Percentiles rank a stretch among this genome's conserved stretches.
Conservation (phyloP, 2,329 filamentous ascomycete species). For the Macrophomina phaseolina region DNA sequence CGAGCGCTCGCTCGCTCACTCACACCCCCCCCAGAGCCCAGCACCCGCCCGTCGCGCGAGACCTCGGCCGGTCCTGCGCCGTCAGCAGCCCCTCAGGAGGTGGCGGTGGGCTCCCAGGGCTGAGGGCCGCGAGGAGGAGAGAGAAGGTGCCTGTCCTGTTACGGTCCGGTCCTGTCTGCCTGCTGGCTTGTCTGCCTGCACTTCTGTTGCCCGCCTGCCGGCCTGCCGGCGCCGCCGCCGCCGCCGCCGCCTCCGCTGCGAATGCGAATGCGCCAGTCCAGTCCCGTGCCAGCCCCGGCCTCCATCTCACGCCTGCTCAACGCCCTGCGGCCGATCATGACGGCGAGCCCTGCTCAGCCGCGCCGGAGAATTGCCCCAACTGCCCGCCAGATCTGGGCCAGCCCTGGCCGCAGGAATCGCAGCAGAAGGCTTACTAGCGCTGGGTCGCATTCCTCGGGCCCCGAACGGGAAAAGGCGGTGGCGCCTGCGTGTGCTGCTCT, state of each 20-base stretch:
- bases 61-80: slow-evolving; percentile 24
- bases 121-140: neutral
- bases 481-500: slow-evolving; percentile 29
- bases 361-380: slow-evolving; percentile 26
- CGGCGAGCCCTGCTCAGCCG: slow-evolving; percentile 16
- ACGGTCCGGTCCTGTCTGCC: neutral
- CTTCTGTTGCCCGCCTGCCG: neutral
- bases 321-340: slow-evolving; percentile 16
- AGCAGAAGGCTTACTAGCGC: slow-evolving; percentile 2
- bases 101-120: slow-evolving; percentile 8
- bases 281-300: slow-evolving; percentile 3
- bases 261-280: neutral
- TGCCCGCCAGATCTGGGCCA: slow-evolving; percentile 13
- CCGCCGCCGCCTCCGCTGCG: neutral
- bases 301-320: slow-evolving; percentile 16
- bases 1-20: neutral
- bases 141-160: neutral
- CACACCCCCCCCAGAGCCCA: neutral
- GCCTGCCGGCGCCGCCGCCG: neutral
- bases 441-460: slow-evolving; percentile 21
- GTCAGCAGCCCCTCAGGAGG: slow-evolving; percentile 27
- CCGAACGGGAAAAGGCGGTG: slow-evolving; percentile 29
- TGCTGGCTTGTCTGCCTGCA: neutral
- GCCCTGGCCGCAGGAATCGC: slow-evolving; percentile 19
- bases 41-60: slow-evolving; percentile 12